Conservation (phyloP, 2,329 filamentous ascomycete species). For the Aspergillus japonicus region DNA sequence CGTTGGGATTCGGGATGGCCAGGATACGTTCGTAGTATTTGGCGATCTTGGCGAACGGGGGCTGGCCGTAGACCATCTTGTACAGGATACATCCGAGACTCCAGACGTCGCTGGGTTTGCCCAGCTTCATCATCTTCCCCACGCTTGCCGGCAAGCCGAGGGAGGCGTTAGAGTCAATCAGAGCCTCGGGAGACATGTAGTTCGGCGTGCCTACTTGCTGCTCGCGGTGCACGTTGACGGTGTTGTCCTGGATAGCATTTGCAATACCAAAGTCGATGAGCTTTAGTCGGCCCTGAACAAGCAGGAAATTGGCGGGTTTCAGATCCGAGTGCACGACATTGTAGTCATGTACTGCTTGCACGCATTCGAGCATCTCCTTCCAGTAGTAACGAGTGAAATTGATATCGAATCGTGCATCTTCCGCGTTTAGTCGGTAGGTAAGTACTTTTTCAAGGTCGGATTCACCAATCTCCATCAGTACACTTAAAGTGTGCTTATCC, state of each 20-base stretch:
- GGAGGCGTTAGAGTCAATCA: slow-evolving; percentile 78
- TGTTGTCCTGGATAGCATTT: slow-evolving; percentile 95
- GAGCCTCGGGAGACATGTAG: slow-evolving; percentile 96
- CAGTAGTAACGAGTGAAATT: slow-evolving; percentile 96
- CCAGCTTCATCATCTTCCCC: slow-evolving; percentile 85
- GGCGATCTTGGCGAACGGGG: slow-evolving; percentile 87
- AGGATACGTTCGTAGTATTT: slow-evolving; percentile 80
- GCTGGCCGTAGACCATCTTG: slow-evolving; percentile 97
- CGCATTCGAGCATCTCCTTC: slow-evolving; percentile 98
- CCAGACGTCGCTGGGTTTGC: slow-evolving; percentile 96
- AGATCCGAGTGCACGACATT: slow-evolving; percentile 97
- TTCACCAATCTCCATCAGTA: slow-evolving; percentile 97
- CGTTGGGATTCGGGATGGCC: slow-evolving; percentile 51
- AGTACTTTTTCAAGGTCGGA: slow-evolving; percentile 87
- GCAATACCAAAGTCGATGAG: slow-evolving; percentile 98
- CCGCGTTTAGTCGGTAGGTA: slow-evolving; percentile 67
- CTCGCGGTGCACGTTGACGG: slow-evolving; percentile 95
- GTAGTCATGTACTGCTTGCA: slow-evolving; percentile 80
- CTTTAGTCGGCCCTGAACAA: slow-evolving; percentile 86
- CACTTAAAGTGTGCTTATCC: slow-evolving; percentile 81
- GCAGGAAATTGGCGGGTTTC: slow-evolving; percentile 94
- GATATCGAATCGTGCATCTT: slow-evolving; percentile 75
- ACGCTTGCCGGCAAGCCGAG: slow-evolving; percentile 49
- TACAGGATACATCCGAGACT: slow-evolving; percentile 94
- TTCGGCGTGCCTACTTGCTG: slow-evolving; percentile 94